Base-by-base conservation (phyloP, 2,329 filamentous ascomycete genomes). In the Colletotrichum navitas region DNA sequence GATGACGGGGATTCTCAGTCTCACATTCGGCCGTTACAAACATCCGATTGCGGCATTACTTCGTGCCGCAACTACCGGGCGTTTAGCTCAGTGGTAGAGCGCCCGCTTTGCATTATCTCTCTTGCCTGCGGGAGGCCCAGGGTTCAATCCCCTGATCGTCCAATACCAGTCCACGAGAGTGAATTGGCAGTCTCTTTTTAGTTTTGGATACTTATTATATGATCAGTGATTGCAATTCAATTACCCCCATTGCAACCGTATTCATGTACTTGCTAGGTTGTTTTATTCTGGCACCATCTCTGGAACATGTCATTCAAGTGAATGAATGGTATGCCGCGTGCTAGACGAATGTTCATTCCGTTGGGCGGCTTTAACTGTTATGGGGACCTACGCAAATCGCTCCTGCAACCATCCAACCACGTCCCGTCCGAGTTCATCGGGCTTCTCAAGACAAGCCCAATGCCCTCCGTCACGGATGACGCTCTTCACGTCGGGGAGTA, bases 361-460 rank as follows among this genome's bases (percentile, higher is more conserved):
- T 32, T 11, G 3, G 18, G n/a, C 18, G 16, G 18, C 24, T 11
- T 32, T 7, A 1, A 32, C 10, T 29, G 1, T 16, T 18, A 21
- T 3, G 26, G 1, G 12, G 3, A 12, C 7, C 51, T 54, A 54
- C 5, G 14, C 16, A n/a, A 72, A 70, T 1, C 56, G 73, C 58
- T 71, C 66, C 24, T 63, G n/a, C 34, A 77, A 34, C 76, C 76
- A 76, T 1, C 26, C 58, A n/a, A 75, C 2, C 5, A 76, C 39
- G 66, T 76, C 75, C 54, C 71, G 41, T 1, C 76, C 78, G 58
- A 79, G 74, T 45, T 76, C 75, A 10, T 52, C 68, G 2, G 79
- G 79, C 45, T 74, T 74, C 71, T 80, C 79, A n/a, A 79, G 63
- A 2, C 78, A 61, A 3, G 74, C 75, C 79, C 78, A 80, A 39